Evolutionary conservation across 2,329 filamentous ascomycete genomes (phyloP), one percentile per base, ranked within the genome.

Genomic region (Alternaria rosae): DNA sequence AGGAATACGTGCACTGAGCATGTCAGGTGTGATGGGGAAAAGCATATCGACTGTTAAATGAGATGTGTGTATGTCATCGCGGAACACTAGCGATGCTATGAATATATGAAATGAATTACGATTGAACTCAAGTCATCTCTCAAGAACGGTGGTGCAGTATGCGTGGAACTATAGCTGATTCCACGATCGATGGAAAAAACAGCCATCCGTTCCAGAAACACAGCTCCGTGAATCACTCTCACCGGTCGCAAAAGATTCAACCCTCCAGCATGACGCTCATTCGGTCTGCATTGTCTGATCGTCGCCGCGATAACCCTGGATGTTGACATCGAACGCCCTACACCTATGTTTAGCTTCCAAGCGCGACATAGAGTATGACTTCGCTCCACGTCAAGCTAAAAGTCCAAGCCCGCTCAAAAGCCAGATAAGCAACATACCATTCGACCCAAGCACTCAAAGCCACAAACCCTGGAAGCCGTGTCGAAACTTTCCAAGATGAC

Each of bases 1-100:
- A 68, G 56, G 59, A 61, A 9, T 61, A 52, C 15, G 28, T 28
- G 5, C 35, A 23, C 28, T 50, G n/a, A 50, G 26, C 45, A 54
- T 28, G 28, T n/a, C n/a, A 38, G 20, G 8, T 7, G 11, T 13
- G 4, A 6, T 41, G 9, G n/a, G 21, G 6, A 4, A 1, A 25
- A 8, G 41, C 25, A 23, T 41, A 6, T 17, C 15, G 17, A 3
- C 5, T 0, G 21, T 23, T 21, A 3, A 1, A 30, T 1, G 11
- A 20, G 15, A n/a, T 7, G 13, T n/a, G 47, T 4, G 5, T 26
- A 35, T 2, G 20, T 35, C 30, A 51, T 51, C 20, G 30, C 13
- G 17, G 20, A 13, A 23, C 17, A 35, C 15, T n/a, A 28, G 47
- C 28, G 30, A 51, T 25, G 47, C 30, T 51, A 51, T 51, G 47